Percentiles rank a stretch among this genome's conserved stretches.
Evolutionary conservation across 805 yeast species (phyloP).

Genomic region (Limtongia smithiae): DNA sequence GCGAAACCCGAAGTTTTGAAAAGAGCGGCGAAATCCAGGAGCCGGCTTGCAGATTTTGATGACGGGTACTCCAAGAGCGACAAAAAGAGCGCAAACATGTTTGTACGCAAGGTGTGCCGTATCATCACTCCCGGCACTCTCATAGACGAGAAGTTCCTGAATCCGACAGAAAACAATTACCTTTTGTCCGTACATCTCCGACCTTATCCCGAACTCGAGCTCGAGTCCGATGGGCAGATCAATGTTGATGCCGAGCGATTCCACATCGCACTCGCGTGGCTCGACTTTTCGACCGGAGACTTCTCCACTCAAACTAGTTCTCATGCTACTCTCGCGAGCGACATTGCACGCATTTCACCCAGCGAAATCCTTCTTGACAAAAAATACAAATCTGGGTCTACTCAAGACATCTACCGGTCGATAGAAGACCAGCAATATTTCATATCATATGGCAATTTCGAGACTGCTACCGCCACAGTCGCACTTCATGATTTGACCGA

Average conservation of each 20-base stretch:
- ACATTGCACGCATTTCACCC: conserved; percentile 74
- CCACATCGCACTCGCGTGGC: conserved; percentile 75
- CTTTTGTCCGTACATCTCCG: conserved; percentile 51
- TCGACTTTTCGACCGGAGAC: conserved; percentile 81
- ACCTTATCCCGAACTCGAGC: not conserved
- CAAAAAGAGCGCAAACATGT: conserved; percentile 29
- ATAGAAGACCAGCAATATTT: conserved; percentile 38
- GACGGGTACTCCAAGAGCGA: not conserved
- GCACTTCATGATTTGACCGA: not conserved
- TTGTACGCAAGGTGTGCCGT: conserved; percentile 69
- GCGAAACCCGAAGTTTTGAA: conserved; percentile 19
- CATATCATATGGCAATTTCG: conserved; percentile 36
- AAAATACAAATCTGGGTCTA: not conserved
- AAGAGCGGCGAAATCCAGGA: conserved; percentile 9
- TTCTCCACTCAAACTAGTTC: conserved; percentile 65
- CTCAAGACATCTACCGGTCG: conserved; percentile 5
- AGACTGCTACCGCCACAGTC: not conserved
- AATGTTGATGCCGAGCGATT: conserved; percentile 15
- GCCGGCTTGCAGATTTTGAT: conserved; percentile 17
- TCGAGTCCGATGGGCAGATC: conserved; percentile 10
- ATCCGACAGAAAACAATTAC: conserved; percentile 67
- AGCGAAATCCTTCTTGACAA: conserved; percentile 61
- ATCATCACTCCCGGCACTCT: conserved; percentile 91
- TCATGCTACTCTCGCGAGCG: conserved; percentile 59
- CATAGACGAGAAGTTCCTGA: conserved; percentile 78